phyloP scores from a whole-genome alignment of 1,284 basidiomycete species.

The Tilletia caries region DNA sequence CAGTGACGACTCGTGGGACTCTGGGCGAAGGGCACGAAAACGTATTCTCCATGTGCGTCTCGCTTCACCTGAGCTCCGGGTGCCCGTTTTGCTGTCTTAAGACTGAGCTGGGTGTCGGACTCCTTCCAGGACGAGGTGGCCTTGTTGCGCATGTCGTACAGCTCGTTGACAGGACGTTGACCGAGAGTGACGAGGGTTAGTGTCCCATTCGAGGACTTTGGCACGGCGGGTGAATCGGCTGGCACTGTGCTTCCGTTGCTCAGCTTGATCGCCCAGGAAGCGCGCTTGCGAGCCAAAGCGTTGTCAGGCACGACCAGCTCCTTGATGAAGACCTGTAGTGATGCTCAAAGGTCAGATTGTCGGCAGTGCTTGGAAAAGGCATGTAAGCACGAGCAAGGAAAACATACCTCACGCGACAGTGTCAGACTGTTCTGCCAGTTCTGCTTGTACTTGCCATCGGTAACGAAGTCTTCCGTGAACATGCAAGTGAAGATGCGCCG shows the following conservation, averaged over 20 bases:
- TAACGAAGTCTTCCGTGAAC: constrained; percentile 25
- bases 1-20: constrained; percentile 19
- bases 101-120: constrained; percentile 4
- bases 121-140: constrained; percentile 15
- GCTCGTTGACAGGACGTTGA: constrained; percentile 19
- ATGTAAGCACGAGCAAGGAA: not conserved
- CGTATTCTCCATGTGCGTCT: constrained; percentile 4
- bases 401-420: constrained; percentile 19
- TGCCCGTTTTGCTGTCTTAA: constrained; percentile 6
- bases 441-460: constrained; percentile 25
- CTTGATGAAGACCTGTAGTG: constrained; percentile 22
- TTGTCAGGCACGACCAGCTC: constrained; percentile 20
- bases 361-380: too few relatives aligned
- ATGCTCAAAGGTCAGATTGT: too few relatives aligned
- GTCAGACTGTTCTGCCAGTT: constrained; percentile 22
- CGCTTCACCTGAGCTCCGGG: not conserved
- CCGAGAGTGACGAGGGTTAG: constrained; percentile 25
- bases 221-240: not conserved
- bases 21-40: constrained; percentile 21
- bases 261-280: constrained; percentile 24
- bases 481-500: constrained; percentile 25
- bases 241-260: constrained; percentile 7
- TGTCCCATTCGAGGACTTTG: constrained; percentile 3
- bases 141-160: constrained; percentile 14
- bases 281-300: constrained; percentile 21